Base-by-base conservation (phyloP, 2,329 filamentous ascomycete species). In the Colletotrichum somersetense region DNA sequence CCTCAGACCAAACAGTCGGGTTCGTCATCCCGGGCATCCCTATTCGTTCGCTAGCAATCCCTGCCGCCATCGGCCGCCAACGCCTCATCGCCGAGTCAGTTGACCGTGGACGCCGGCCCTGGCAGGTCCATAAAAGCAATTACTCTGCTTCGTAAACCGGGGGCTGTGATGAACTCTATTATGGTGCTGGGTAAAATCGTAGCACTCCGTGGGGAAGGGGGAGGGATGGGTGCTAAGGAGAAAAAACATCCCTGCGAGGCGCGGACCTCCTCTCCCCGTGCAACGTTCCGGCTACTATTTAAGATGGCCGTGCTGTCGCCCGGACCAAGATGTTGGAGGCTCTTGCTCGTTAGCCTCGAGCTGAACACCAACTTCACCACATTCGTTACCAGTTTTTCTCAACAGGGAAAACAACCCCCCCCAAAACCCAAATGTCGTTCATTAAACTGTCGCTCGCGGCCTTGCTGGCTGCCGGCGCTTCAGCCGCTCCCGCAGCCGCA, bases 111-210 rank as follows among this genome's bases (percentile, higher is more conserved):
- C 20, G 61, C 64, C 64, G 52, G 53, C 11, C 55, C 44, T 44
- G 23, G 33, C 46, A 20, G 55, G 55, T 38, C 66, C 59, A 61
- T 40, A 40, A 72, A 69, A 64, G 42, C 70, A 72, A 70, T 72
- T 52, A 61, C 59, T 67, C 46, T 70, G 70, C 66, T 67, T 69
- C 59, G 70, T 44, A 53, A 61, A 69, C 66, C 44, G 44, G 59
- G 70, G 70, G 70, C 70, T 72, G 50, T 72, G 70, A 46, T 72
- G 55, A 72, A 72, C 70, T 61, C 35, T 72, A 62, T 72, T 56
- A 33, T 50, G 42, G 40, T 65, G 18, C 20, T n/a, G n/a, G 20
- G 20, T 20, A 44, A 30, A 30, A 30, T 30, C 30, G 30, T 30
- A 30, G 30, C 30, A 30, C 30, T 30, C 30, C 30, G 4, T 30